Conservation (phyloP, 2,329 filamentous ascomycete genomes). For the Xylaria sp. region DNA sequence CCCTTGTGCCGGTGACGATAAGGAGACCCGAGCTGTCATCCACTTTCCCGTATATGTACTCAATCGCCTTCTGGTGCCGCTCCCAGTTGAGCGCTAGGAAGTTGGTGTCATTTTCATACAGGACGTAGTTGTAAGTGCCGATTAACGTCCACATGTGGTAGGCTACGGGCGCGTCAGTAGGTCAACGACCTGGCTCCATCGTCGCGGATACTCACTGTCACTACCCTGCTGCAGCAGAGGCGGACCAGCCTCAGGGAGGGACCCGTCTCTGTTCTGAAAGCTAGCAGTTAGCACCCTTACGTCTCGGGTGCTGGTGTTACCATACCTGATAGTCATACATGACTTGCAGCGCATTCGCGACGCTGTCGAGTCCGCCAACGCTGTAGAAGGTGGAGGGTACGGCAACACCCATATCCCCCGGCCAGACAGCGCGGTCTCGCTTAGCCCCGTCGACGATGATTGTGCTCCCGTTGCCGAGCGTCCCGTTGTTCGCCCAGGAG, state of each 20-base stretch:
- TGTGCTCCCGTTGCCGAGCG: constrained; percentile 48
- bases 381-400: constrained; percentile 62
- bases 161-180: constrained; percentile 22
- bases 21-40: constrained; percentile 35
- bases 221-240: constrained; percentile 43
- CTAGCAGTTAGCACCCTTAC: constrained; percentile 8
- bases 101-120: constrained; percentile 63
- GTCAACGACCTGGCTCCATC: not conserved
- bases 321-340: constrained; percentile 52
- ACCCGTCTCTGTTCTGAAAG: constrained; percentile 39
- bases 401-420: constrained; percentile 67
- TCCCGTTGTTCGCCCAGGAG: constrained; percentile 46
- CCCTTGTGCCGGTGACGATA: constrained; percentile 40
- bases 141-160: constrained; percentile 60
- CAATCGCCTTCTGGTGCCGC: constrained; percentile 52
- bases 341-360: constrained; percentile 57
- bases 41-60: constrained; percentile 25
- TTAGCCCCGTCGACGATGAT: constrained; percentile 62
- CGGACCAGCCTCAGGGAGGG: constrained; percentile 46
- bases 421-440: constrained; percentile 65
- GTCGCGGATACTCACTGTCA: constrained; percentile 33
- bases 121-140: constrained; percentile 67
- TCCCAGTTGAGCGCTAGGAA: constrained; percentile 62
- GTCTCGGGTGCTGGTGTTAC: constrained; percentile 15
- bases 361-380: constrained; percentile 56